Evolutionary conservation across 495 filamentous ascomycete genomes (phyloP).

Genomic region (Friedmanniomyces simplex): DNA sequence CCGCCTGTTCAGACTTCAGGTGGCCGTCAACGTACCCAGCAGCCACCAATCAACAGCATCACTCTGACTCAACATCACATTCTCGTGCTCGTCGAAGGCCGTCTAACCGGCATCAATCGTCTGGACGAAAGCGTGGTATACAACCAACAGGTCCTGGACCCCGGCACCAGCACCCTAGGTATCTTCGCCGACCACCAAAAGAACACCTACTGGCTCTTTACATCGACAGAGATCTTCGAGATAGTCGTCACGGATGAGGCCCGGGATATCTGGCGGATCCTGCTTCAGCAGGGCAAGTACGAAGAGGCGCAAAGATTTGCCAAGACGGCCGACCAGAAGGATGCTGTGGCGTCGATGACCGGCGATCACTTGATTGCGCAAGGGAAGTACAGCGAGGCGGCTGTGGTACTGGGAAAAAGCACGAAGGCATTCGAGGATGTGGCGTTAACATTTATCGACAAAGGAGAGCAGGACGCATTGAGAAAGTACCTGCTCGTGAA

Average conservation of each 20-base stretch:
- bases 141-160: slow-evolving; percentile 76
- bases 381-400: slow-evolving; percentile 74
- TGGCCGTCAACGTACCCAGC: slow-evolving; percentile 51
- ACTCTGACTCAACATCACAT: slow-evolving; percentile 89
- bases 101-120: slow-evolving; percentile 73
- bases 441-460: slow-evolving; percentile 79
- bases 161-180: slow-evolving; percentile 64
- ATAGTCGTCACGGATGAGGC: slow-evolving; percentile 84
- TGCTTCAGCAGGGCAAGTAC: slow-evolving; percentile 74
- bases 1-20: slow-evolving; percentile 53
- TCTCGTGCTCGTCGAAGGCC: slow-evolving; percentile 68
- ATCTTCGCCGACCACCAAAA: slow-evolving; percentile 81
- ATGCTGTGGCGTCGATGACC: slow-evolving; percentile 78
- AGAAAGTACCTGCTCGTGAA: slow-evolving; percentile 84
- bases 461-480: slow-evolving; percentile 79
- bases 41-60: slow-evolving; percentile 67
- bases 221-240: slow-evolving; percentile 79
- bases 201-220: slow-evolving; percentile 95
- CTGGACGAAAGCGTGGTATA: slow-evolving; percentile 76
- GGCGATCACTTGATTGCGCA: slow-evolving; percentile 77
- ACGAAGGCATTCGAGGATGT: slow-evolving; percentile 95
- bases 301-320: slow-evolving; percentile 79
- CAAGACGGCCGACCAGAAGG: slow-evolving; percentile 59
- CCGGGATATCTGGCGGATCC: slow-evolving; percentile 86
- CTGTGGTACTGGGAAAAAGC: slow-evolving; percentile 82